These are phyloP conservation scores for Dictyostelium firmibasis DNA, from an alignment of 78 protist species.

Conservation along the genomic window DNA sequence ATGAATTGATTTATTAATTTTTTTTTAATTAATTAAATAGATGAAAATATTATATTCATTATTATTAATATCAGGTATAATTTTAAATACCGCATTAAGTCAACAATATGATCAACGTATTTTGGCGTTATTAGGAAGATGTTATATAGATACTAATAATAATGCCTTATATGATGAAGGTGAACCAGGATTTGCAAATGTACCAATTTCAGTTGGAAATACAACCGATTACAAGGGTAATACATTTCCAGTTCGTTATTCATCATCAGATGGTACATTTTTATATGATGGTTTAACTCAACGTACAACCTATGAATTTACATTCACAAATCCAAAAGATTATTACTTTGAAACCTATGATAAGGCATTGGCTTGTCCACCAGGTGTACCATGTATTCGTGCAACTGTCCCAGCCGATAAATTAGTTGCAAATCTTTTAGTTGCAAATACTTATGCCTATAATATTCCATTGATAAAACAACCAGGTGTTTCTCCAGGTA, in stretches of 20 bases:
- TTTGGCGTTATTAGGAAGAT: constrained; percentile 14
- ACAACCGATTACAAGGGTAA: neutral
- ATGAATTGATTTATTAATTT: neutral
- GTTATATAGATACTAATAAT: neutral
- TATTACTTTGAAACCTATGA: constrained; percentile 19
- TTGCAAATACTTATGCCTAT: constrained; percentile 29
- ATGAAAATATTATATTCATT: neutral
- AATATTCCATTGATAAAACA: neutral
- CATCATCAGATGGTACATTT: neutral
- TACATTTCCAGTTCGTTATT: neutral
- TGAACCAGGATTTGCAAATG: constrained; percentile 37
- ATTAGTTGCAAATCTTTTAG: neutral
- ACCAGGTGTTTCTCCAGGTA: neutral
- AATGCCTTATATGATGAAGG: constrained; percentile 12
- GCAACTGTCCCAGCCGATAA: neutral
- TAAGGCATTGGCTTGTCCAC: neutral
- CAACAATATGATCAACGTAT: neutral
- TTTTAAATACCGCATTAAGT: neutral
- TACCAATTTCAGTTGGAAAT: neutral
- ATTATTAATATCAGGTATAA: neutral
- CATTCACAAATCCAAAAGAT: neutral
- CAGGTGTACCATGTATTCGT: neutral
- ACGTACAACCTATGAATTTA: neutral
- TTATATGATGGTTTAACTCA: constrained; percentile 12
- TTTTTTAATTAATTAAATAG: neutral